Conservation (phyloP, 495 filamentous ascomycete genomes). For the Daldinia loculata region DNA sequence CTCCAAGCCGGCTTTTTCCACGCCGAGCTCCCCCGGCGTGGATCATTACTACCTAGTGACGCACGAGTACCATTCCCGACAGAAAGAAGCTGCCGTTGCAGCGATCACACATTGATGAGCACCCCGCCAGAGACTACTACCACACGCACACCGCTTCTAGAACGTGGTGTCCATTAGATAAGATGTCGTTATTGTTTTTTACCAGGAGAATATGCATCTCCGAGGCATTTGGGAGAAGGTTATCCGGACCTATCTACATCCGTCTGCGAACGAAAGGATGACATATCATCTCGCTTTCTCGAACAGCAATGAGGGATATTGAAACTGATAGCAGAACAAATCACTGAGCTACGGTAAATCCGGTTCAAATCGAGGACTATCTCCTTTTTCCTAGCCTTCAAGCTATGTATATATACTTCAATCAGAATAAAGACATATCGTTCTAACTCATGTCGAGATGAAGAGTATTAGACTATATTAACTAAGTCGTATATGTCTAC, state of each 20-base stretch:
- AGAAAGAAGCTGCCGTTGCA: slow-evolving; percentile 18
- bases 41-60: slow-evolving; percentile 23
- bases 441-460: background rate
- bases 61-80: slow-evolving; percentile 23
- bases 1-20: slow-evolving; percentile 7
- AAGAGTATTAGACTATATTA: background rate
- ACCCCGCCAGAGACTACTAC: slow-evolving; percentile 18
- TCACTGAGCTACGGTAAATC: background rate
- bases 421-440: background rate
- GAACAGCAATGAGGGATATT: background rate
- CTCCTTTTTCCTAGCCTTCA: background rate
- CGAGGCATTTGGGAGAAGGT: slow-evolving; percentile 5
- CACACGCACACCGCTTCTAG: slow-evolving; percentile 1
- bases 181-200: slow-evolving; percentile 2
- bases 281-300: background rate
- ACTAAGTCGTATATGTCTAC: background rate
- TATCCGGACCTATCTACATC: background rate
- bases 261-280: background rate
- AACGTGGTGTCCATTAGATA: slow-evolving; percentile 16
- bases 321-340: background rate
- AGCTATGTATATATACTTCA: background rate
- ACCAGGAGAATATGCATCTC: background rate
- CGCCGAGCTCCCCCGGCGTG: slow-evolving; percentile 18
- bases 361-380: background rate
- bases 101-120: slow-evolving; percentile 17